Conservation (phyloP, 768 basidiomycete genomes). For the Suillus subluteus region DNA sequence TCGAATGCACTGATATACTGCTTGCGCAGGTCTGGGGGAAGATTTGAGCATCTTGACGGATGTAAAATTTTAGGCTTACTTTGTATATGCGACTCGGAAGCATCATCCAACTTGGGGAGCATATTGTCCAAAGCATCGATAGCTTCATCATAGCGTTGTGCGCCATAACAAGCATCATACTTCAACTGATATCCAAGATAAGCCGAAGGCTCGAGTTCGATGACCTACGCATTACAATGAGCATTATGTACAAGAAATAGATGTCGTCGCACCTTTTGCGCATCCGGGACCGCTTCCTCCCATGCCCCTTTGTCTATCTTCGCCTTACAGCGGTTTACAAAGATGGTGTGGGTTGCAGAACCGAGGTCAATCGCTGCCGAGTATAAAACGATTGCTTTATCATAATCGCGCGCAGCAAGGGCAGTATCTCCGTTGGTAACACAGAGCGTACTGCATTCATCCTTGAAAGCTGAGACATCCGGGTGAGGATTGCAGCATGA, state of each 20-base stretch:
- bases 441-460: not conserved
- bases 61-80: not conserved
- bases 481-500: not conserved
- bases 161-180: not conserved
- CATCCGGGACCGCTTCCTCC: not conserved
- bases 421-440: not conserved
- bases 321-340: not conserved
- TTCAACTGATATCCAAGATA: not conserved
- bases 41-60: too few relatives aligned
- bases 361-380: not conserved
- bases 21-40: not conserved
- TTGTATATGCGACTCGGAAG: not conserved
- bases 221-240: not conserved
- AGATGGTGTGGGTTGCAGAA: not conserved
- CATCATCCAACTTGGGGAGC: not conserved
- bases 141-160: not conserved
- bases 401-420: not conserved
- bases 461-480: not conserved
- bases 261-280: not conserved
- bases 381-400: not conserved
- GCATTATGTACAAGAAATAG: not conserved
- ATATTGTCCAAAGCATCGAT: not conserved
- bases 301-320: not conserved
- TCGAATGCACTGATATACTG: not conserved
- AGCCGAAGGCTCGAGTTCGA: not conserved